A percentile compares a stretch with the other conserved stretches of the same genome.
phyloP scores from a whole-genome alignment of 1,284 basidiomycete species.

The Lignosus rhinocerotis region DNA sequence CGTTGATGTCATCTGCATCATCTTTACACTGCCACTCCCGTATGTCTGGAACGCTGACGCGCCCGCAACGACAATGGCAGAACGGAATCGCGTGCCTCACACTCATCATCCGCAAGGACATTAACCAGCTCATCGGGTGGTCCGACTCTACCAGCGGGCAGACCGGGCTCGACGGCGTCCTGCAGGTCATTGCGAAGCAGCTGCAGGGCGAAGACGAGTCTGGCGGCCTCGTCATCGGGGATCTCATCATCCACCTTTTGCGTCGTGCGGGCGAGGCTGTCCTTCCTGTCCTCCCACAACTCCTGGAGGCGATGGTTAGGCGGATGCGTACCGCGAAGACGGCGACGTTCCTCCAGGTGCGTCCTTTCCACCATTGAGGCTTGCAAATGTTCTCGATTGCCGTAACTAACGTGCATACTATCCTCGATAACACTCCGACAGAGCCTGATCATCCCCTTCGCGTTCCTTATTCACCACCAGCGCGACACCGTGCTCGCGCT shows the following conservation, averaged over 20 bases:
- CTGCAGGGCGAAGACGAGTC: conserved; percentile 81
- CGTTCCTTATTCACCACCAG: conserved; percentile 84
- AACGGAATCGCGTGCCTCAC: conserved; percentile 85
- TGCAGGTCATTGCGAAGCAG: conserved; percentile 75
- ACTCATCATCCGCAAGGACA: conserved; percentile 84
- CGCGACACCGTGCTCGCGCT: conserved; percentile 75
- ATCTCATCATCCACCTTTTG: conserved; percentile 91
- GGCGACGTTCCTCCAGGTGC: conserved; percentile 83
- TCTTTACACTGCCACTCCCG: too few species aligned
- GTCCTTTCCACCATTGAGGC: conserved; percentile 13
- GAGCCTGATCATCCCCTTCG: conserved; percentile 90
- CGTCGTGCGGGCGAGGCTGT: conserved; percentile 78
- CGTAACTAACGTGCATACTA: too few species aligned
- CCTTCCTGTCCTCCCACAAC: conserved; percentile 80
- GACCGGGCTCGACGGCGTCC: conserved; percentile 73
- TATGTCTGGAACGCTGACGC: background rate
- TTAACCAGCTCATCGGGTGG: conserved; percentile 79
- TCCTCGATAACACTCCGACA: conserved; percentile 30
- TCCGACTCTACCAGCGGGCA: conserved; percentile 59
- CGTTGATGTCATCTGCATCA: conserved; percentile 15
- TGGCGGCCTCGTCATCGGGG: conserved; percentile 90
- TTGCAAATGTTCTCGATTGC: too few species aligned
- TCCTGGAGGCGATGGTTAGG: conserved; percentile 81
- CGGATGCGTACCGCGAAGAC: conserved; percentile 85
- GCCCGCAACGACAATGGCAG: conserved; percentile 38